Percentiles rank a stretch among this genome's conserved stretches.
These are phyloP conservation scores for Coffea humblotiana DNA, from an alignment of 305 asterid species.

Conservation along the genomic window DNA sequence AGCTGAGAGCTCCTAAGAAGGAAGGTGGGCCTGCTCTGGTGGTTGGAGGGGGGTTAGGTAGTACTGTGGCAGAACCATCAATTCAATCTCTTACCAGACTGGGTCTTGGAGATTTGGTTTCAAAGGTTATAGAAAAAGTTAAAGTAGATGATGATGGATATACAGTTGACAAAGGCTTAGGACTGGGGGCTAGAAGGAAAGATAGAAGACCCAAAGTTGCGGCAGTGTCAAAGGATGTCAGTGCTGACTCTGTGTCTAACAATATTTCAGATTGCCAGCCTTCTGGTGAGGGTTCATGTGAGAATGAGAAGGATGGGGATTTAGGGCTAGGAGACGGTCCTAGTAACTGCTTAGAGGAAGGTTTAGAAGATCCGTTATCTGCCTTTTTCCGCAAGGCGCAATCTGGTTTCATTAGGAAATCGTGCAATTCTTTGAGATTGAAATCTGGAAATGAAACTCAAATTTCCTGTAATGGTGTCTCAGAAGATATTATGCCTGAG, in stretches of 20 bases:
- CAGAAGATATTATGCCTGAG: slow-evolving; percentile 28
- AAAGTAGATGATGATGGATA: slow-evolving; percentile 35
- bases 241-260: slow-evolving; percentile 25
- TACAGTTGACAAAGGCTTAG: slow-evolving; percentile 30
- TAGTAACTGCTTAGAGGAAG: slow-evolving; percentile 33
- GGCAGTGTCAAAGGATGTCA: slow-evolving; percentile 27
- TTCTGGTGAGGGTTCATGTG: slow-evolving; percentile 26
- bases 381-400: slow-evolving; percentile 59
- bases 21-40: slow-evolving; percentile 38
- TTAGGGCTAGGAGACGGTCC: slow-evolving; percentile 25
- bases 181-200: slow-evolving; percentile 38
- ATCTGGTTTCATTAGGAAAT: slow-evolving; percentile 48
- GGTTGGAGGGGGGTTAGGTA: slow-evolving; percentile 31
- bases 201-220: slow-evolving; percentile 43
- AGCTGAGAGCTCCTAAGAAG: slow-evolving; percentile 78
- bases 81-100: slow-evolving; percentile 32
- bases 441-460: slow-evolving; percentile 46
- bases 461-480: slow-evolving; percentile 36
- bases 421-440: slow-evolving; percentile 44
- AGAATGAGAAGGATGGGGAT: slow-evolving; percentile 36
- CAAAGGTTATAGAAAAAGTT: slow-evolving; percentile 33
- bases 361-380: slow-evolving; percentile 69
- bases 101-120: slow-evolving; percentile 30
- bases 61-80: slow-evolving; percentile 30
- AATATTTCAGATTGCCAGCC: slow-evolving; percentile 28